Evolutionary conservation across 345 rosid species (phyloP), one percentile per base, ranked within the genome.

Genomic region (Gossypium sturtianum): DNA sequence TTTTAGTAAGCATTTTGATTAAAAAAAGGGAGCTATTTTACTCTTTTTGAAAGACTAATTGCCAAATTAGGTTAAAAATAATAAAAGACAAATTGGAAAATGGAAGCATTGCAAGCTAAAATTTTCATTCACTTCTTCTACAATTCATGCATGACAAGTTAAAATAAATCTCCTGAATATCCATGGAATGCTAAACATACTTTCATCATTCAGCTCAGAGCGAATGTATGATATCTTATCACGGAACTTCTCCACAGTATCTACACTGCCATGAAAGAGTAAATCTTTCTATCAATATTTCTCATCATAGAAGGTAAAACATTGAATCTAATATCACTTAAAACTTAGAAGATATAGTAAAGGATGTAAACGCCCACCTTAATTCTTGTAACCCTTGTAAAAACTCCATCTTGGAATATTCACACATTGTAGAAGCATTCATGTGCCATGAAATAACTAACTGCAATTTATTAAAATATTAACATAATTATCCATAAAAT

Each of bases 391-490:
- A 82, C 75, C 99, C 98, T 76, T 82, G 79, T 1, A 89, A 71
- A 79, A 95, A 95, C 85, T 95, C 98, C 75, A 90, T 88, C 88
- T 88, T 93, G 43, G 98, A 89, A 80, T 87, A 95, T 78, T 95
- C 98, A 83, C 98, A 93, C 88, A 94, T 92, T 61, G 97, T 95
- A 75, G 93, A 93, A 65, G 99, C 98, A 77, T 93, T 90, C 99
- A 95, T 95, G 84, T 93, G 98, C 99, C 99, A 95, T 53, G 99
- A 95, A 79, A 95, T 80, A 80, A 95, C 99, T 81, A 95, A 75
- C 98, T 95, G 90, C 77, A 80, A 82, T 34, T 66, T 61, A 77
- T 20, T 8, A 20, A 12, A 72, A 15, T 19, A 57, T 57, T 23
- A 49, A 13, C 43, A 58, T 44, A 45, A 59, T 8, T 43, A n/a